Base-by-base conservation (phyloP, 371 early-diverging fungal genomes). In the Syncephalastrum contaminatum region DNA sequence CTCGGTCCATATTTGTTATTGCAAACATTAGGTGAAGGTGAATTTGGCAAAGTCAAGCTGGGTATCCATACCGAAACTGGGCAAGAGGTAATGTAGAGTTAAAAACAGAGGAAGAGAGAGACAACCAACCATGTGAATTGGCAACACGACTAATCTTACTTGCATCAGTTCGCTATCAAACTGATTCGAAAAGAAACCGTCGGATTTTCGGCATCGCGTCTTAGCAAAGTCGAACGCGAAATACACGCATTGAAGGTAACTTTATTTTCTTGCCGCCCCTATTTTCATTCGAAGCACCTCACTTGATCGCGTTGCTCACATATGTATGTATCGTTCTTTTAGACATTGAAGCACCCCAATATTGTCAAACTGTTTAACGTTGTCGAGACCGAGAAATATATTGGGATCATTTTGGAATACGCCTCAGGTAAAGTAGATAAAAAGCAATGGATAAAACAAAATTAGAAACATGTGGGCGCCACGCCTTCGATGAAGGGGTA, bases 1-100 rank as follows among this genome's bases (percentile, higher is more conserved):
- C 81, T 96, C 65, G 96, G 96, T 2, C 89, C 94, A 45, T 99
- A 97, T 66, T 82, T 85, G 19, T 74, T 98, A 30, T 81, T 92
- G 20, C 95, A 94, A 72, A 91, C 93, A 15, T 82, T 99, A 6
- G 99, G 98, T 49, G 96, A 93, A 70, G 99, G 99, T 36, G 97
- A 97, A 73, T 98, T 97, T 70, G 96, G 96, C 46, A 95, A 97
- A 75, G 99, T 99, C 60, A 97, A 98, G 68, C 84, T 97, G 16
- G 99, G 94, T 3, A 79, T 93, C 55, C 93, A 97, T 71, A 87
- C 84, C 44, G 74, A 92, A 45, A 92, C 92, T 1, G 90, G 93
- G 13, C 88, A 90, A 67, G 94, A 95, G 87, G 99, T 94, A 82
- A 70, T 63, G n/a, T n/a, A n/a, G n/a, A n/a, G n/a, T n/a, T n/a